These are phyloP conservation scores for Suillus tomentosus DNA, from an alignment of 768 basidiomycete genomes.

Conservation along the genomic window DNA sequence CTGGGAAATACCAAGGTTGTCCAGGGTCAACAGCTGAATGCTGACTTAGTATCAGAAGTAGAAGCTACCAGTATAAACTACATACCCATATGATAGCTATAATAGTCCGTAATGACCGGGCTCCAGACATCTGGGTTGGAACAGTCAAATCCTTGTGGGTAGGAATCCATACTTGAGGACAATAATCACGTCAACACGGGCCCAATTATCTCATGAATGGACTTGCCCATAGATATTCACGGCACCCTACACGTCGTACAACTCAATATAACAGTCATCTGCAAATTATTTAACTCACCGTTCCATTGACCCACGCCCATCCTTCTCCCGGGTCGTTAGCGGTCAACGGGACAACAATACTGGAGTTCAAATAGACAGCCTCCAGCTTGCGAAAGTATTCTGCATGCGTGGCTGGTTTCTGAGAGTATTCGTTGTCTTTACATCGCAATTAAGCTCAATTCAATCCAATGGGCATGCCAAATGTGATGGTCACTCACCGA, in stretches of 20 bases:
- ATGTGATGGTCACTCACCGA: conserved; percentile 41
- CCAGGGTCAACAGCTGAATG: conserved; percentile 38
- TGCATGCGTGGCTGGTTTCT: conserved; percentile 43
- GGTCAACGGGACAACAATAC: conserved; percentile 69
- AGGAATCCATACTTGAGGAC: conserved; percentile 55
- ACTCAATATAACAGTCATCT: background rate
- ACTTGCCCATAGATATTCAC: conserved; percentile 75
- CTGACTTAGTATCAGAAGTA: conserved; percentile 6
- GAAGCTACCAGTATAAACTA: conserved; percentile 25
- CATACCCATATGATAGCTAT: conserved; percentile 56
- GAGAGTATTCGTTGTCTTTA: conserved; percentile 76
- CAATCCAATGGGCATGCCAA: background rate
- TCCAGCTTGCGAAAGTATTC: conserved; percentile 69
- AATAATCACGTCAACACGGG: conserved; percentile 3
- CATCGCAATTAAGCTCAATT: background rate
- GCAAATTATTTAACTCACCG: conserved; percentile 39
- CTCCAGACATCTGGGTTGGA: conserved; percentile 70
- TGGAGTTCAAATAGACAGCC: conserved; percentile 51
- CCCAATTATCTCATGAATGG: background rate
- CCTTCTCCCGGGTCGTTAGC: conserved; percentile 69
- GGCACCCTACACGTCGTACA: conserved; percentile 47
- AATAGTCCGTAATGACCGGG: conserved; percentile 63
- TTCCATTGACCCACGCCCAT: conserved; percentile 69
- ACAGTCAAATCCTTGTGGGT: conserved; percentile 82
- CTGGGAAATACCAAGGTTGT: conserved; percentile 74